Evolutionary conservation across 2,329 filamentous ascomycete species (phyloP).

Genomic region (Pestalotiopsis sp.): DNA sequence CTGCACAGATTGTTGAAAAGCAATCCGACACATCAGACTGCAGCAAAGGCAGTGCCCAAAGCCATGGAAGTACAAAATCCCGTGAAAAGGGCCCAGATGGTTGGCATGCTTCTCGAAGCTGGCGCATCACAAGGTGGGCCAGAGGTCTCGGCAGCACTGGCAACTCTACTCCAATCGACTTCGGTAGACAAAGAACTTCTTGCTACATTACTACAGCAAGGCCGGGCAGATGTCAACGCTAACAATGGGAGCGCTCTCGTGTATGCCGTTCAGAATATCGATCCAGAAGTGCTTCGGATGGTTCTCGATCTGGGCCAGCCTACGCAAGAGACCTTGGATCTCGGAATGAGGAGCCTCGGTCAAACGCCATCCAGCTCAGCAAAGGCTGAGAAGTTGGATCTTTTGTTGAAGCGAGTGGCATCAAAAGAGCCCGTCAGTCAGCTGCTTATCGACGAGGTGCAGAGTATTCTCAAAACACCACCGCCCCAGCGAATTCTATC

Average conservation of each 20-base stretch:
- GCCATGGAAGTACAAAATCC: slow-evolving; percentile 50
- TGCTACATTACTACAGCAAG: slow-evolving; percentile 50
- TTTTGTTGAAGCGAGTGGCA: slow-evolving; percentile 46
- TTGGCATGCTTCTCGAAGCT: slow-evolving; percentile 47
- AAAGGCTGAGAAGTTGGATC: slow-evolving; percentile 53
- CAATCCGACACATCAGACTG: slow-evolving; percentile 48
- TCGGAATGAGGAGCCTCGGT: slow-evolving; percentile 45
- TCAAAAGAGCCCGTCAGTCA: slow-evolving; percentile 46
- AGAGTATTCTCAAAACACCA: slow-evolving; percentile 42
- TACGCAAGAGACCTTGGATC: slow-evolving; percentile 43
- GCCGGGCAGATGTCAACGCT: slow-evolving; percentile 56
- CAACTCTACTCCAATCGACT: slow-evolving; percentile 43
- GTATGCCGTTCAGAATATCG: slow-evolving; percentile 40
- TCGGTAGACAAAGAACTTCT: slow-evolving; percentile 55
- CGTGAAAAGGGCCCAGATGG: slow-evolving; percentile 47
- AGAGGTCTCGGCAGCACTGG: slow-evolving; percentile 46
- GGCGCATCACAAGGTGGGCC: slow-evolving; percentile 45
- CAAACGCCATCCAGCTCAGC: slow-evolving; percentile 44
- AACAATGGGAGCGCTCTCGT: slow-evolving; percentile 46
- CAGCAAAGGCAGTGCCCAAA: slow-evolving; percentile 48
- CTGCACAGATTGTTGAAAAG: slow-evolving; percentile 47
- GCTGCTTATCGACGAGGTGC: slow-evolving; percentile 54
- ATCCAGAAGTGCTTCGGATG: slow-evolving; percentile 51
- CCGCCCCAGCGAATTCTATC: slow-evolving; percentile 42
- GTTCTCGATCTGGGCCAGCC: slow-evolving; percentile 51